These are phyloP conservation scores for Aureococcus anophagefferens DNA, from an alignment of 108 stramenopile genomes.

Conservation along the genomic window DNA sequence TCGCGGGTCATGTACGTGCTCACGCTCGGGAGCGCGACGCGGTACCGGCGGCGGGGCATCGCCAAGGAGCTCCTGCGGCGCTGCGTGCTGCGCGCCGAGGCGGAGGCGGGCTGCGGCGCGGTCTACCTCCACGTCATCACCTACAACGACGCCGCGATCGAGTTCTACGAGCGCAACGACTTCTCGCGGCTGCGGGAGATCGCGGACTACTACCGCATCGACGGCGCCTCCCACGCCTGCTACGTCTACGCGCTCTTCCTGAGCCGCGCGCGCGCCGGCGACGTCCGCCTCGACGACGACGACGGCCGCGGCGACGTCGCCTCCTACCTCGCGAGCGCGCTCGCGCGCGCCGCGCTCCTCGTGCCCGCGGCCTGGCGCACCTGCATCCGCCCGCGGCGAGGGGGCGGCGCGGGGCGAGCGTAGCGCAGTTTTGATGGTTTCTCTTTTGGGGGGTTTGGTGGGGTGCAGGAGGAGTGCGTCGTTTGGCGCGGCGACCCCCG, in stretches of 20 bases:
- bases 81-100: not conserved
- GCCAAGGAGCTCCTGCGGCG: not conserved
- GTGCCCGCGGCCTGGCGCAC: no score
- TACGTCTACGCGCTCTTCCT: conserved; percentile 9
- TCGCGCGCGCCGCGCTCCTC: no score
- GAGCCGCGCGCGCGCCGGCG: no score
- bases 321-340: no score
- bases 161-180: conserved; percentile 6
- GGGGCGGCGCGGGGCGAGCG: no score
- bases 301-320: no score
- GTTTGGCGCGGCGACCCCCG: no score
- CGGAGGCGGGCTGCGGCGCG: conserved; percentile 1
- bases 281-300: no score
- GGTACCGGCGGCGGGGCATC: conserved; percentile 4
- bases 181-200: conserved; percentile 1
- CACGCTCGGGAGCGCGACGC: not conserved
- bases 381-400: no score
- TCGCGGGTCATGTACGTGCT: conserved; percentile 3
- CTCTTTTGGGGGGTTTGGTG: no score
- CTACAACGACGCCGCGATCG: conserved; percentile 10
- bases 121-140: conserved; percentile 22
- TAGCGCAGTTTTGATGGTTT: no score
- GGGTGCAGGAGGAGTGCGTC: no score
- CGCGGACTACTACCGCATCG: conserved; percentile 5
- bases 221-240: not conserved